phyloP scores from a whole-genome alignment of 78 protist species.

The Dictyostelium purpureum region DNA sequence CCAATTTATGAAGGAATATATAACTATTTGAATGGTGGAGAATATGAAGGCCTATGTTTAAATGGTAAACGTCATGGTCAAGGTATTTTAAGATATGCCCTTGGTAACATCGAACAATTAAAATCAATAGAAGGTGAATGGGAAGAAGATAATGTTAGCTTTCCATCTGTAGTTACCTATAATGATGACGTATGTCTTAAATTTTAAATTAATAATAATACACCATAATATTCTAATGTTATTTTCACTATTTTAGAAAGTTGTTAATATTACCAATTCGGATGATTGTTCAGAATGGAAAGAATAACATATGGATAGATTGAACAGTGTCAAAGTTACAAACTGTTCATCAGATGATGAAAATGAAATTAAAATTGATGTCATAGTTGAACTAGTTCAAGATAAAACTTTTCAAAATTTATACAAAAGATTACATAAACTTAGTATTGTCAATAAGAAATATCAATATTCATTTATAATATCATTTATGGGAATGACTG shows the following conservation, averaged over 20 bases:
- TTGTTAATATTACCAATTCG: too few species aligned
- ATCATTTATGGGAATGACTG: not conserved
- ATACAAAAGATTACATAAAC: not conserved
- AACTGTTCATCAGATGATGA: not conserved
- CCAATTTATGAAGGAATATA: slow-evolving; percentile 34
- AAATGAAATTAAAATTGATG: not conserved
- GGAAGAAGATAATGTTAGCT: slow-evolving; percentile 13
- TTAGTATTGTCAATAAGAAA: too few species aligned
- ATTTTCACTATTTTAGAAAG: not conserved
- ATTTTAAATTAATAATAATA: not conserved
- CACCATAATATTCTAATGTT: not conserved
- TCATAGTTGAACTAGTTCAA: not conserved
- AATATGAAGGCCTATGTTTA: slow-evolving; percentile 15
- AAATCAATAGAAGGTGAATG: slow-evolving; percentile 3
- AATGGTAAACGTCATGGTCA: slow-evolving; percentile 3
- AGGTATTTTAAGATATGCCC: not conserved
- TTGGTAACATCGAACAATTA: not conserved
- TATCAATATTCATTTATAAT: too few species aligned
- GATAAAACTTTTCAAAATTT: not conserved
- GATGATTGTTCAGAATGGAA: not conserved
- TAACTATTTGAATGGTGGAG: not conserved
- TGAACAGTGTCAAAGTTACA: not conserved
- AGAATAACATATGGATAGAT: not conserved
- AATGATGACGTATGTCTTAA: not conserved
- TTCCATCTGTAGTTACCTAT: not conserved